A percentile compares a stretch with the other conserved stretches of the same genome.
These are phyloP conservation scores for Penicillium cosmopolitanum DNA, from an alignment of 495 filamentous ascomycete species.

Conservation along the genomic window DNA sequence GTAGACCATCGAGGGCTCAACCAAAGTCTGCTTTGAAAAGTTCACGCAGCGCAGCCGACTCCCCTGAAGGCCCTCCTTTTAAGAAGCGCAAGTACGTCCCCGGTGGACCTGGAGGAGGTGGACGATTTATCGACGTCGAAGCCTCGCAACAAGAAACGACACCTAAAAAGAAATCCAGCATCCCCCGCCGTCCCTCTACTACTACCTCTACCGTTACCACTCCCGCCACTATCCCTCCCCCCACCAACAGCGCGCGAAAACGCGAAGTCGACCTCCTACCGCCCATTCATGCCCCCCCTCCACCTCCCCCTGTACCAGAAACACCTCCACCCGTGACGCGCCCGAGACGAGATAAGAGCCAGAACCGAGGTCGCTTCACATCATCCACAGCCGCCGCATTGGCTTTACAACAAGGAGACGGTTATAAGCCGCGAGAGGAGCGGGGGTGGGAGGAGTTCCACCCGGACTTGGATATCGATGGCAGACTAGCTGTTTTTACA, in stretches of 20 bases:
- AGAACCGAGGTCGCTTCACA: slow-evolving; percentile 60
- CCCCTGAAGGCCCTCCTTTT: slow-evolving; percentile 49
- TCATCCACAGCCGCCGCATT: slow-evolving; percentile 85
- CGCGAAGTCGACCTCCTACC: slow-evolving; percentile 32
- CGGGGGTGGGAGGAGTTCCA: slow-evolving; percentile 97
- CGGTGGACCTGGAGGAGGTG: slow-evolving; percentile 78
- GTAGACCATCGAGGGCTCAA: slow-evolving; percentile 37
- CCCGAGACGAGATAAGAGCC: slow-evolving; percentile 55
- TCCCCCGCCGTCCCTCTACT: slow-evolving; percentile 3
- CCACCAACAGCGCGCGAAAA: not conserved
- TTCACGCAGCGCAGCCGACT: slow-evolving; percentile 37
- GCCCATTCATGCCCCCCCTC: slow-evolving; percentile 32
- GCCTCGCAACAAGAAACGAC: slow-evolving; percentile 38
- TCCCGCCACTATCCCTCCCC: not conserved
- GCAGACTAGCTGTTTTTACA: slow-evolving; percentile 72
- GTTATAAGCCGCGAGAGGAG: slow-evolving; percentile 96
- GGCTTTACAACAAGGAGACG: slow-evolving; percentile 85
- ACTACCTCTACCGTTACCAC: not conserved
- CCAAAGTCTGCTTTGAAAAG: slow-evolving; percentile 39
- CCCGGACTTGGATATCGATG: slow-evolving; percentile 87
- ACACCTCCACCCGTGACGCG: slow-evolving; percentile 51
- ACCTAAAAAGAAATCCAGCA: slow-evolving; percentile 27
- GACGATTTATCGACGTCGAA: slow-evolving; percentile 71
- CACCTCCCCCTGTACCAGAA: slow-evolving; percentile 41
- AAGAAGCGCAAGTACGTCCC: slow-evolving; percentile 71